Evolutionary conservation across 768 basidiomycete genomes (phyloP), one percentile per base, ranked within the genome.

Genomic region (Pholiota molesta): DNA sequence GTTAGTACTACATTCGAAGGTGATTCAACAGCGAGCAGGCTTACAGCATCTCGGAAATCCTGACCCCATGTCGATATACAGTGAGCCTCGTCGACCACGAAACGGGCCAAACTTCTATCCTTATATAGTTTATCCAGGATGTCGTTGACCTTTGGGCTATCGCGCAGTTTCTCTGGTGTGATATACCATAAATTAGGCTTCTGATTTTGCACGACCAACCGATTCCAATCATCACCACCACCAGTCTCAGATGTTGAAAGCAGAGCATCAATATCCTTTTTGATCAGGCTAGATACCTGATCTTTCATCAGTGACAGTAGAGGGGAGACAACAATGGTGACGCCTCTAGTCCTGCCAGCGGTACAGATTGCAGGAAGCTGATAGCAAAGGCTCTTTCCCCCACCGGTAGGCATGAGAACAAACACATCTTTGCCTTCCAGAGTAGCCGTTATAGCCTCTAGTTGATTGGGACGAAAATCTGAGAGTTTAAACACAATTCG

Each of bases 71-170:
- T 88, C 14, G 88, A 89, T 45, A 99, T 92, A 72, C 94, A 95
- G 73, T 99, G 97, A 2, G 95, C 97, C 72, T 99, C 97, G 71
- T 99, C 97, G 55, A 98, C 84, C 1, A 97, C 95, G 71, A 99
- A 97, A 33, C 97, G 80, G 14, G 94, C 95, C 42, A 99, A 72
- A 60, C 83, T 77, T 4, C 81, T 77, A 26, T 76, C 71, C 6
- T 75, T 70, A 68, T 95, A 81, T 2, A 98, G 77, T n/a, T 77
- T 73, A 19, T 72, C 65, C 10, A 99, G 74, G 17, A 89, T 82
- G 9, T 70, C 74, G 67, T 79, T 82, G 54, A 92, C 82, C n/a
- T 67, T 68, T 0, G 74, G 74, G 60, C 87, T 93, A 64, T 86
- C 82, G 35, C 84, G 81, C 49, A 98, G 73, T 75, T 93, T 91